Base-by-base conservation (phyloP, 1,284 basidiomycete genomes). In the Rugosomyces carneus region DNA sequence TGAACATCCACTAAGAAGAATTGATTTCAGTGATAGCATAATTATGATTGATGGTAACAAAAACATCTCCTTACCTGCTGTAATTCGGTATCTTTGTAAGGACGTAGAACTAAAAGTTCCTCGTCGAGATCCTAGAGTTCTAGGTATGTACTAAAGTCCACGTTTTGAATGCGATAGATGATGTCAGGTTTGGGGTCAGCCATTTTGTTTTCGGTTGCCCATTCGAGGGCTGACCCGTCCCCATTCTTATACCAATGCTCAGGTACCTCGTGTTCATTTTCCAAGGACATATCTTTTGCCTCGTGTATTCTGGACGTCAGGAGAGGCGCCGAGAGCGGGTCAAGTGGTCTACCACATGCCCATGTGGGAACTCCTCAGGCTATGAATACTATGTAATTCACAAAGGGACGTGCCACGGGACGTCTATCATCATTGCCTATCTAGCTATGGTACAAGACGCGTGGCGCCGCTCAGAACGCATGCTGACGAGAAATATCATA, bases 91-190 rank as follows among this genome's bases (percentile, higher is more conserved):
- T 42, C 41, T n/a, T 35, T 35, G 31, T 9, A n/a, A 18, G 39
- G 19, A 27, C 45, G 45, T n/a, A 42, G 11, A 26, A 36, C 35
- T 6, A 42, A 31, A 26, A 2, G 20, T 10, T 42, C 45, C 13
- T 47, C 40, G 8, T 42, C 32, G 13, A 27, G 5, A 27, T 47
- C 39, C 19, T 15, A 47, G 2, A 47, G 16, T 27, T 47, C 39
- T 9, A 47, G 34, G 26, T 34, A 47, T 36, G 45, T 47, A 15
- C 26, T 32, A 7, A 47, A 38, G 19, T 47, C 39, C 21, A 31
- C 32, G 15, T 34, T 47, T 19, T 42, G 39, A 23, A 47, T 36
- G 15, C 45, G 45, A 27, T 47, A 47, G 21, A 47, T 11, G 15
- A 37, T 31, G 15, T 37, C 13, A 3, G 29, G 31, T 23, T 35